Evolutionary conservation across 164 flowering plant genomes (phyloP).

Genomic region (Cinnamomum micranthum): DNA sequence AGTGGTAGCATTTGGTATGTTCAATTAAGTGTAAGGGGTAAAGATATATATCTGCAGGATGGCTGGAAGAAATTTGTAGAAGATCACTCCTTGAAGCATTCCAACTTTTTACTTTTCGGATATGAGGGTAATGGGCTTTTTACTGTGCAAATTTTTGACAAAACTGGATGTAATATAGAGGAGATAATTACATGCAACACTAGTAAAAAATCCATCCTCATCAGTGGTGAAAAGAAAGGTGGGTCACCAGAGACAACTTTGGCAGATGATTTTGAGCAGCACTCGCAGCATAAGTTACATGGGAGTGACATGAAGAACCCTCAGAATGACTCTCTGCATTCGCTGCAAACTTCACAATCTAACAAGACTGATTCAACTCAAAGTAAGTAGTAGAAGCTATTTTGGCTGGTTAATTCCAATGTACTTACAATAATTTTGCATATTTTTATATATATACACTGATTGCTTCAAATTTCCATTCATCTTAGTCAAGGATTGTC

Average conservation of each 20-base stretch:
- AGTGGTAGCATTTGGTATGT: conserved; percentile 58
- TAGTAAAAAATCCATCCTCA: background rate
- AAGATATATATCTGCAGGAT: conserved; percentile 26
- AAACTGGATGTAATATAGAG: conserved; percentile 62
- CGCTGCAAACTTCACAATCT: background rate
- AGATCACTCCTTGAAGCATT: conserved; percentile 41
- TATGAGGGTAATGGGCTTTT: conserved; percentile 56
- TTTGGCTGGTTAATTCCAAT: background rate
- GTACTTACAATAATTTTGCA: background rate
- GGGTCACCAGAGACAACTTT: background rate
- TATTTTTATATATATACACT: background rate
- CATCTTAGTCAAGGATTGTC: background rate
- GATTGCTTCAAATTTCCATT: background rate
- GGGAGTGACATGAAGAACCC: background rate
- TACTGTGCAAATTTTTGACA: conserved; percentile 55
- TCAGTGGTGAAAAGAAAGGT: background rate
- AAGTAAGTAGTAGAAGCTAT: background rate
- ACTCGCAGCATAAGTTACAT: background rate
- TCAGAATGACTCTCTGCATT: background rate
- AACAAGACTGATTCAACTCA: background rate
- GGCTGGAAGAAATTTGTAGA: conserved; percentile 59
- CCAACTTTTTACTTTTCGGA: conserved; percentile 56
- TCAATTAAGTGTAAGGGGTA: conserved; percentile 26
- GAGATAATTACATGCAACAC: conserved; percentile 31
- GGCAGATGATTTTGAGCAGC: background rate